Conservation (phyloP, 768 basidiomycete species). For the Tylopilus plumbeoviolaceoides region DNA sequence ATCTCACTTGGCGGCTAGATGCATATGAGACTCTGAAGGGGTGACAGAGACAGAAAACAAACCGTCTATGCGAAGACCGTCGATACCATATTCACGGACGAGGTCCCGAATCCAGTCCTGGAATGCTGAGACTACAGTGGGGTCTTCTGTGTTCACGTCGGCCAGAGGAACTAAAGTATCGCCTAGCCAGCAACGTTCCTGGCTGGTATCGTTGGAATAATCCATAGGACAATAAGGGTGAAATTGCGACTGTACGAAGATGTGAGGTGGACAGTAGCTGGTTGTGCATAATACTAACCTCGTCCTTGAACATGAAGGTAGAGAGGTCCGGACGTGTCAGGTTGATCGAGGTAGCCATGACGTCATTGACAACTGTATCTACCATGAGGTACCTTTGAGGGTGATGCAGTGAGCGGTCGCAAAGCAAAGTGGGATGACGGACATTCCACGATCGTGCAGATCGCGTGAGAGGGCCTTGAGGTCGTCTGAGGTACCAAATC, state of each 20-base stretch:
- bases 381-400: constrained; percentile 69
- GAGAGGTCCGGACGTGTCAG: constrained; percentile 50
- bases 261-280: neutral
- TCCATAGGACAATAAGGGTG: constrained; percentile 77
- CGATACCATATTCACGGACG: constrained; percentile 68
- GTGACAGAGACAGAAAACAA: constrained; percentile 7
- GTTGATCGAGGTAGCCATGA: constrained; percentile 62
- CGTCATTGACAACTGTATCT: constrained; percentile 82
- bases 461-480: constrained; percentile 62
- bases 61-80: constrained; percentile 86
- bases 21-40: neutral
- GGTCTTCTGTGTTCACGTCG: constrained; percentile 74
- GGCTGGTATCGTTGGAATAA: constrained; percentile 64
- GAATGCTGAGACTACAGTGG: constrained; percentile 58
- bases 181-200: constrained; percentile 82
- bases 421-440: constrained; percentile 13
- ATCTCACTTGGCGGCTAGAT: constrained; percentile 33
- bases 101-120: constrained; percentile 65
- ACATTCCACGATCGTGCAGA: constrained; percentile 72
- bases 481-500: constrained; percentile 71
- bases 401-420: neutral
- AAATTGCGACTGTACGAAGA: constrained; percentile 49
- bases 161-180: constrained; percentile 69
- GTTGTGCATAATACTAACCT: constrained; percentile 33
- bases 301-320: constrained; percentile 62